Base-by-base conservation (phyloP, 2,329 filamentous ascomycete species). In the Orbilia blumenaviensis region DNA sequence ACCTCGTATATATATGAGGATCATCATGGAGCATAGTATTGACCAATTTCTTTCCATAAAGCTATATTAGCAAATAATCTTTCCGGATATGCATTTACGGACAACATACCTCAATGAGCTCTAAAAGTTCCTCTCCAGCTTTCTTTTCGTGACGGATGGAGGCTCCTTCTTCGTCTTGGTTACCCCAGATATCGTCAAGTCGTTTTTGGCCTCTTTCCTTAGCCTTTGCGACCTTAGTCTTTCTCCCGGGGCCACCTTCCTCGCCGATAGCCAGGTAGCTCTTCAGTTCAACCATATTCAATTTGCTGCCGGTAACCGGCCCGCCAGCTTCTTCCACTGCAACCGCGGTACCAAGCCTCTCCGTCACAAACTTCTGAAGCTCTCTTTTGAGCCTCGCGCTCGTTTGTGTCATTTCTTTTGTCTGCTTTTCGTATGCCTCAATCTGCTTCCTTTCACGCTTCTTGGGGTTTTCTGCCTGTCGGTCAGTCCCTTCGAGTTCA, bases 321-420 rank as follows among this genome's bases (percentile, higher is more conserved):
- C 73, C 73, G 16, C 73, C 73, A 9, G 67, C 62, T 63, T 77
- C 73, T 25, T 77, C 73, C 2, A 77, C 73, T 2, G 73, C 73
- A 62, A 77, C 14, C 61, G 71, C 71, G 27, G 36, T 61, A 25
- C 66, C 73, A 10, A 77, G 66, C 16, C 25, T 71, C 2, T 41
- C 66, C 16, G 62, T 72, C 7, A 77, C 56, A 67, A 77, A 77
- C 44, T 67, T 67, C 34, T 50, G 60, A 21, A 77, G 73, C 21
- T 71, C 73, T 27, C 66, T 76, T 16, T 16, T 41, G 4, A 76
- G 48, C 14, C 29, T 76, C 12, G 25, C 36, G 21, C 72, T 64
- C 25, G n/a, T 44, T 14, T 14, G n/a, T 18, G 36, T 34, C 66
- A 63, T 66, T 8, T 72, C 73, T 21, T 72, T 77, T 46, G 52